Percentiles rank a stretch among this genome's conserved stretches.
Evolutionary conservation across 768 basidiomycete genomes (phyloP).

Genomic region (Trametes villosa): DNA sequence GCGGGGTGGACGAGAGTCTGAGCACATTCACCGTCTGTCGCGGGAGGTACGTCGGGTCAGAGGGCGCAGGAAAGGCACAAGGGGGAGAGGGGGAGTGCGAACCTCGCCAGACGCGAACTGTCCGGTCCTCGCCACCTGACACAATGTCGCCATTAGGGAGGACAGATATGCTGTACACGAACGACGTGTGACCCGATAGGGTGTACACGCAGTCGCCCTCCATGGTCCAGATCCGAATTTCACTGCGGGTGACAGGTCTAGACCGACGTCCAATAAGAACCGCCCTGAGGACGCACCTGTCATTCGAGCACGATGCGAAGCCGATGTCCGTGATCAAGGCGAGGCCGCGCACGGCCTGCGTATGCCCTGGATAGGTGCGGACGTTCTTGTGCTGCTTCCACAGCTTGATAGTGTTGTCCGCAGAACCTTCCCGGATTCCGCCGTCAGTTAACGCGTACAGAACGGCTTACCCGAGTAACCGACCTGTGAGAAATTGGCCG

Average conservation of each 20-base stretch:
- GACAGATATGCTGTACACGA: slow-evolving; percentile 88
- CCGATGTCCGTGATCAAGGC: slow-evolving; percentile 82
- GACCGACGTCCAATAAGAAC: slow-evolving; percentile 4
- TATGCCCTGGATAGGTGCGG: slow-evolving; percentile 83
- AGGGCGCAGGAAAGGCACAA: slow-evolving; percentile 9
- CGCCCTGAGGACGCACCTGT: slow-evolving; percentile 59
- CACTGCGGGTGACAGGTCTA: slow-evolving; percentile 48
- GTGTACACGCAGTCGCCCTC: slow-evolving; percentile 77
- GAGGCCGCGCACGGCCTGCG: slow-evolving; percentile 88
- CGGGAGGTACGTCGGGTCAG: background rate
- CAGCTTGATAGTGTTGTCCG: slow-evolving; percentile 91
- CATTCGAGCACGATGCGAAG: slow-evolving; percentile 95
- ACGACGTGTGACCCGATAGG: slow-evolving; percentile 94
- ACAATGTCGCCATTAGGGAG: slow-evolving; percentile 83
- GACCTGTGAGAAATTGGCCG: slow-evolving; percentile 82
- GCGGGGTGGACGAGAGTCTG: slow-evolving; percentile 94
- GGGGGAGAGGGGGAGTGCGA: slow-evolving; percentile 28
- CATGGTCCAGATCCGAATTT: slow-evolving; percentile 91
- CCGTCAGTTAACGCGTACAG: slow-evolving; percentile 1
- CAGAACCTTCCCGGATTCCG: slow-evolving; percentile 64
- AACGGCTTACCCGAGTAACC: slow-evolving; percentile 20
- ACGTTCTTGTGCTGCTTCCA: slow-evolving; percentile 80
- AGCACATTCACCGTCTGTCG: slow-evolving; percentile 78
- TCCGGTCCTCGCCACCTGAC: slow-evolving; percentile 94
- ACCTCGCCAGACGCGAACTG: slow-evolving; percentile 91